Percentiles rank a stretch among this genome's conserved stretches.
Evolutionary conservation across 2,329 filamentous ascomycete species (phyloP).

Genomic region (Zymoseptoria crescenta): DNA sequence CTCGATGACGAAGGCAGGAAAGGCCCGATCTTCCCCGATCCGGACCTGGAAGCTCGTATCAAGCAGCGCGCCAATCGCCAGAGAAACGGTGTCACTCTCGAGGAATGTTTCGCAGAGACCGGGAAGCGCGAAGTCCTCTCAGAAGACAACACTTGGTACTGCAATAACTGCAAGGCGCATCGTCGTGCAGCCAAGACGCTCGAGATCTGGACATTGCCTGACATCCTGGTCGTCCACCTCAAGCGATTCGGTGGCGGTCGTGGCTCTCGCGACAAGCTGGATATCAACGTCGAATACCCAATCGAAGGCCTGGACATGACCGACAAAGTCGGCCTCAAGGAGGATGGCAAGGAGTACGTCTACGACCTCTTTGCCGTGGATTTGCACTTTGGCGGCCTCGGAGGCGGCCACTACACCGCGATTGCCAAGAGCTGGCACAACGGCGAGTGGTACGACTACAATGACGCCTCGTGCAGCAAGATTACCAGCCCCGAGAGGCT

Average conservation of each 20-base stretch:
- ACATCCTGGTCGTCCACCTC: slow-evolving; percentile 88
- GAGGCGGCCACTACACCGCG: slow-evolving; percentile 93
- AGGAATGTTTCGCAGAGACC: slow-evolving; percentile 90
- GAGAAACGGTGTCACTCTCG: slow-evolving; percentile 71
- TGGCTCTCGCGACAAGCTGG: slow-evolving; percentile 80
- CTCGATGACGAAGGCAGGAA: slow-evolving; percentile 47
- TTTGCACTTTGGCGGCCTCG: slow-evolving; percentile 87
- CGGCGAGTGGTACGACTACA: slow-evolving; percentile 89
- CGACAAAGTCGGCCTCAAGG: slow-evolving; percentile 67
- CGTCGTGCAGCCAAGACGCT: slow-evolving; percentile 91
- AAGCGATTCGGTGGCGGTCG: slow-evolving; percentile 89
- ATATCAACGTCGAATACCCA: slow-evolving; percentile 85
- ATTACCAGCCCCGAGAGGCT: slow-evolving; percentile 13
- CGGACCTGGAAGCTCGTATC: slow-evolving; percentile 57
- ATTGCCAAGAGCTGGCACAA: slow-evolving; percentile 89
- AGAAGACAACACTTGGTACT: slow-evolving; percentile 96
- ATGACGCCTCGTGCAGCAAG: slow-evolving; percentile 54
- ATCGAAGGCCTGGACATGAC: slow-evolving; percentile 78
- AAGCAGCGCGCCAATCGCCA: slow-evolving; percentile 56
- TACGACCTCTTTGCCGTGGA: slow-evolving; percentile 96
- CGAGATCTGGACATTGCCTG: slow-evolving; percentile 91
- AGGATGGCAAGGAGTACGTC: slow-evolving; percentile 71
- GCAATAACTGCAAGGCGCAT: slow-evolving; percentile 89
- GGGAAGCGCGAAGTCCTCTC: slow-evolving; percentile 89
- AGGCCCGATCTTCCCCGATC: slow-evolving; percentile 47